These are phyloP conservation scores for Penicillium paxilli DNA, from an alignment of 495 filamentous ascomycete genomes.

Conservation along the genomic window DNA sequence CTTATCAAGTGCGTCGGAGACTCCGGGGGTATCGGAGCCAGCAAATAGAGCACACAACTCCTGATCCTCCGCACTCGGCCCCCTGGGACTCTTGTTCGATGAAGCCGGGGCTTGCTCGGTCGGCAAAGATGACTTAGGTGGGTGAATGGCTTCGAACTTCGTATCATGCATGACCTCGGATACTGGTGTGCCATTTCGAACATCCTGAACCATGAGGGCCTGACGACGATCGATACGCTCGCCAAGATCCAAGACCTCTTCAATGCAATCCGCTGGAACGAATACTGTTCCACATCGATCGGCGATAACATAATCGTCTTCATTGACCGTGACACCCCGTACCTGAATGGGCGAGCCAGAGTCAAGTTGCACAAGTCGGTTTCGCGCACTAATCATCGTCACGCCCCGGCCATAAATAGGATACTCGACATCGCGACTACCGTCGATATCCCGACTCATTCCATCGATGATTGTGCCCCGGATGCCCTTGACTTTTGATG, in stretches of 20 bases:
- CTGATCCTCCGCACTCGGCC: conserved; percentile 13
- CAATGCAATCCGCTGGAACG: conserved; percentile 13
- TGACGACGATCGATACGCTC: conserved; percentile 19
- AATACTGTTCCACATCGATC: conserved; percentile 21
- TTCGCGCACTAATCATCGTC: conserved; percentile 21
- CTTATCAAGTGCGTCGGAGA: conserved; percentile 26
- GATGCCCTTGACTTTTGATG: conserved; percentile 15
- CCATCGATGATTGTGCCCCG: conserved; percentile 27
- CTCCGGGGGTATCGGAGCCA: conserved; percentile 18
- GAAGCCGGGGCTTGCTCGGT: neutral
- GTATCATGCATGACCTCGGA: conserved; percentile 24
- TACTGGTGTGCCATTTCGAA: conserved; percentile 15
- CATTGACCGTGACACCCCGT: conserved; percentile 15
- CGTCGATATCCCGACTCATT: conserved; percentile 24
- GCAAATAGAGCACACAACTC: conserved; percentile 21
- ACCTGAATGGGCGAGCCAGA: conserved; percentile 15
- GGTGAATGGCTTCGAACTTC: conserved; percentile 18
- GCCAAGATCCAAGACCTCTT: conserved; percentile 13
- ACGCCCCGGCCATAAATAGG: conserved; percentile 23
- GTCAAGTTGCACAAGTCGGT: conserved; percentile 17
- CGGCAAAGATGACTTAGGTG: neutral
- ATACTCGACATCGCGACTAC: conserved; percentile 13
- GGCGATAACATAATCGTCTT: conserved; percentile 24
- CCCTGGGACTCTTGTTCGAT: conserved; percentile 5
- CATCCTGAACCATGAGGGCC: conserved; percentile 13